Evolutionary conservation across 2,329 filamentous ascomycete genomes (phyloP), one percentile per base, ranked within the genome.

Genomic region (Aspergillus unguis): DNA sequence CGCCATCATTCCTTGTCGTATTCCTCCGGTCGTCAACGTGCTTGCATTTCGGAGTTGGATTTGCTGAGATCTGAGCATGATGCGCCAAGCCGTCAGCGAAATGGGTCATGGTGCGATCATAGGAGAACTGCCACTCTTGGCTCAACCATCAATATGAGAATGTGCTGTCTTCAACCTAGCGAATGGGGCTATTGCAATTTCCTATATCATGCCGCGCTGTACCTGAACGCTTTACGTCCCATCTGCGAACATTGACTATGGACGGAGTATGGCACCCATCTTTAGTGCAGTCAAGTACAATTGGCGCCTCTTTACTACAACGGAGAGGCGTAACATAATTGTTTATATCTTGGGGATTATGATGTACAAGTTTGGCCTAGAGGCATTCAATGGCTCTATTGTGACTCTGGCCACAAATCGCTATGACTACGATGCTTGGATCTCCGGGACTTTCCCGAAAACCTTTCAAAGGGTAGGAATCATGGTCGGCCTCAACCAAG

Each of bases 401-500:
- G 49, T 58, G 31, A 48, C 51, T 4, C 54, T 58, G 9, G 56
- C 56, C 6, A 58, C 54, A 4, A 58, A 58, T 26, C 51, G 52
- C 26, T 58, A 58, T 29, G 56, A 58, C 36, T 54, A 58, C 33
- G 56, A 58, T 50, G 56, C 56, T 26, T 50, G 51, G 35, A 11
- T 45, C 25, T 44, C 48, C 28, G 23, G 46, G 10, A 56, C 51
- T 5, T 26, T 44, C 1, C 48, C 56, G 10, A 58, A 58, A 47
- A 58, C 56, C 4, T 58, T 58, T 17, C 51, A 58, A 35, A 37
- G 56, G n/a, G 56, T 58, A 28, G 56, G 56, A n/a, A 51, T 58
- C 6, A 54, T 58, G 56, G 54, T 54, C 11, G 54, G 56, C 32
- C 49, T 58, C 1, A 58, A 58, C 26, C 56, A 56, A 33, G 54